Evolutionary conservation across 345 rosid species (phyloP).

Genomic region (Arabidopsis suecica): DNA sequence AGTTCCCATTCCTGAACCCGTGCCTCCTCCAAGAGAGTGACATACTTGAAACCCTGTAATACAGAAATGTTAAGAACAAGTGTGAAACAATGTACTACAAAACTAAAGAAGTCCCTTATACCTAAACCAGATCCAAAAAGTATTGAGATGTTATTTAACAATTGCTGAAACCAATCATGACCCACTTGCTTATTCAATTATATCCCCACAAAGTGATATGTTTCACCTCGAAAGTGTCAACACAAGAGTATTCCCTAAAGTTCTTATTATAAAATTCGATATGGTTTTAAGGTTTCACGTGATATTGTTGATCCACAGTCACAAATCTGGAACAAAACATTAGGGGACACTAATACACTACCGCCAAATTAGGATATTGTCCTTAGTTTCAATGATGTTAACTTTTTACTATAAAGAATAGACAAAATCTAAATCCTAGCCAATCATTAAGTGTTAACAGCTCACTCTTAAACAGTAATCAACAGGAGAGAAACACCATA

Average conservation of each 20-base stretch:
- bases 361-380: constrained; percentile 26
- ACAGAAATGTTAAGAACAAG: not conserved
- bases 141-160: not conserved
- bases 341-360: constrained; percentile 29
- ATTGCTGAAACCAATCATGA: constrained; percentile 12
- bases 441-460: constrained; percentile 33
- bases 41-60: constrained; percentile 88
- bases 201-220: constrained; percentile 10
- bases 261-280: constrained; percentile 10
- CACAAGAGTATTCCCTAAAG: constrained; percentile 4
- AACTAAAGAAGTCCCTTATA: not conserved
- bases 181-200: constrained; percentile 17
- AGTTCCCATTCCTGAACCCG: constrained; percentile 99
- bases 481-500: not conserved
- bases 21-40: constrained; percentile 97
- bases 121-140: not conserved
- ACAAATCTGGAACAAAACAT: constrained; percentile 32
- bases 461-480: constrained; percentile 33
- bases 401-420: not conserved
- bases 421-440: constrained; percentile 24
- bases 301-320: not conserved
- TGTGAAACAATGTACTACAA: not conserved
- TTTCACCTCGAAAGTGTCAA: constrained; percentile 32
- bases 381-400: constrained; percentile 9
- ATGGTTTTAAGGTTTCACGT: constrained; percentile 29